phyloP scores from a whole-genome alignment of 352 stramenopile genomes.

The Phytophthora palmivora region DNA sequence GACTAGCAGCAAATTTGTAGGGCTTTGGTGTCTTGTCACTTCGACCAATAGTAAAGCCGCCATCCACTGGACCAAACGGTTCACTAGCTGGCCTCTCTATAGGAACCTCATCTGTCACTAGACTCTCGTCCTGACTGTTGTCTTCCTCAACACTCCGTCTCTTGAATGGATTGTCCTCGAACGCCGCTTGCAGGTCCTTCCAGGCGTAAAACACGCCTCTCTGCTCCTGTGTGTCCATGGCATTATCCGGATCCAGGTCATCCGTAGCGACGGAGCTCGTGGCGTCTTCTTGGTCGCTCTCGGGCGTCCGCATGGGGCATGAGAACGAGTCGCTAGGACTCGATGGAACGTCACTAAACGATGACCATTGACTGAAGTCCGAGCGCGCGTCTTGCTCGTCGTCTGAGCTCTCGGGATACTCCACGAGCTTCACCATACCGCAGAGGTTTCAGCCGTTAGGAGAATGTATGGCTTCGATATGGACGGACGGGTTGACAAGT shows the following conservation, averaged over 20 bases:
- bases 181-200: slow-evolving; percentile 34
- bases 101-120: too few relatives aligned
- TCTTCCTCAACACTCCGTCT: slow-evolving; percentile 15
- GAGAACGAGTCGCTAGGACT: slow-evolving; percentile 40
- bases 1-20: slow-evolving; percentile 24
- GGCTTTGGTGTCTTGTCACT: slow-evolving; percentile 22
- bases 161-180: slow-evolving; percentile 34
- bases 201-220: slow-evolving; percentile 26
- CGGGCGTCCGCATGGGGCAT: slow-evolving; percentile 29
- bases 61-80: slow-evolving; percentile 7
- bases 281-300: slow-evolving; percentile 19
- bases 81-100: not conserved
- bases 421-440: slow-evolving; percentile 48
- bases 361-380: slow-evolving; percentile 37
- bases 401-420: slow-evolving; percentile 64
- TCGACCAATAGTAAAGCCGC: slow-evolving; percentile 28
- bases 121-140: too few relatives aligned
- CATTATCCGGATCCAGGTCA: slow-evolving; percentile 31
- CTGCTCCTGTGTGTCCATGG: slow-evolving; percentile 21
- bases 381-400: slow-evolving; percentile 31
- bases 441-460: slow-evolving; percentile 22
- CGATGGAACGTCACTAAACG: slow-evolving; percentile 38
- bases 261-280: slow-evolving; percentile 35
- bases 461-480: slow-evolving; percentile 16
- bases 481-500: not conserved